phyloP scores from a whole-genome alignment of 2,329 filamentous ascomycete species.

The Cladorrhinum sp. region DNA sequence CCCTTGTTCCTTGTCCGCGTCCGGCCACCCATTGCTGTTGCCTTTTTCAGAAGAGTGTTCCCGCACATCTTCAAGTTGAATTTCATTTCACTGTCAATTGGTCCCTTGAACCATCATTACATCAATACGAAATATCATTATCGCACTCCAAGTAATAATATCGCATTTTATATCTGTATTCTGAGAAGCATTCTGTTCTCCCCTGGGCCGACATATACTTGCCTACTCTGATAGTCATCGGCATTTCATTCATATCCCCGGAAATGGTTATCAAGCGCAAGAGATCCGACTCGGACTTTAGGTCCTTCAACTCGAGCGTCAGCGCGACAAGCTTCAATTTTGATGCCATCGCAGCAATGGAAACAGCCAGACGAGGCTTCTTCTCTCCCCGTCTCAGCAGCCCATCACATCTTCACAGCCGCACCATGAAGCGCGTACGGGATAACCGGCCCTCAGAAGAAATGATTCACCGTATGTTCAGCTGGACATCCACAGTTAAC shows the following conservation, averaged over 20 bases:
- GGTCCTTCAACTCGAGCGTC: constrained; percentile 45
- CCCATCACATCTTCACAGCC: constrained; percentile 49
- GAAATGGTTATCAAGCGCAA: constrained; percentile 61
- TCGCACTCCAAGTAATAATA: background rate
- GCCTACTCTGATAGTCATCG: background rate
- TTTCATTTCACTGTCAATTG: background rate
- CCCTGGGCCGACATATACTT: background rate
- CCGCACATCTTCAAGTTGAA: background rate
- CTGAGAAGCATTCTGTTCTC: background rate
- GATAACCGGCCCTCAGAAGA: constrained; percentile 56
- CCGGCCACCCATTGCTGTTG: constrained; percentile 4
- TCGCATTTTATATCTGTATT: background rate
- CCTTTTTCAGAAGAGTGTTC: background rate
- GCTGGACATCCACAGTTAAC: background rate
- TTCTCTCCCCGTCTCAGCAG: constrained; percentile 34
- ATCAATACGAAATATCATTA: background rate
- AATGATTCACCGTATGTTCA: constrained; percentile 51
- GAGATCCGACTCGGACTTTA: constrained; percentile 57
- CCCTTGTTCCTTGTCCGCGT: background rate
- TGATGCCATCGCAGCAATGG: constrained; percentile 33
- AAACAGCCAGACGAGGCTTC: constrained; percentile 32
- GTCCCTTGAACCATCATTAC: background rate
- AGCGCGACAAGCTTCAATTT: constrained; percentile 37
- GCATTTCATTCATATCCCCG: background rate
- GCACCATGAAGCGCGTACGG: constrained; percentile 61